Evolutionary conservation across 1,139 yeast species (phyloP), one percentile per base, ranked within the genome.

Genomic region (Ogataea hybrid): DNA sequence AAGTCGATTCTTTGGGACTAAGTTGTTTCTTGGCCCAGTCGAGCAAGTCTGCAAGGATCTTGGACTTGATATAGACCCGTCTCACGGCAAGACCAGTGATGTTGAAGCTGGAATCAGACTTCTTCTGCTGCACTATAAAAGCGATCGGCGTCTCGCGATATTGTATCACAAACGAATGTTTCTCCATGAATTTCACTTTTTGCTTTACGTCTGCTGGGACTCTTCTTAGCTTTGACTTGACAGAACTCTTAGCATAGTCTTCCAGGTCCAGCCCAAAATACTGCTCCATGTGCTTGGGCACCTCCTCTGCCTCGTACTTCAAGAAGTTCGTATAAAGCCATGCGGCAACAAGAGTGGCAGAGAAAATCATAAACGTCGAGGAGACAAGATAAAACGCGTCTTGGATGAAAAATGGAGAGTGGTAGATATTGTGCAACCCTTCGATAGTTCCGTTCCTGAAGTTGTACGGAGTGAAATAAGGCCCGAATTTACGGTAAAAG

Each of bases 61-160:
- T 88, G 10, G 82, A 77, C 46, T 69, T 71, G 32, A 71, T 62
- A 57, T 83, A 84, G 3, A 83, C 89, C 56, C 76, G 77, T 62
- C 88, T 74, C 33, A 82, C 75, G 44, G 82, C 82, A 15, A 79
- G 59, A 3, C 83, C 79, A 4, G 78, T 69, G 42, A 84, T 74
- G 40, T 69, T 69, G 46, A 79, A 73, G 6, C 68, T 64, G 28
- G 63, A 41, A 1, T 56, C 53, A 17, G 58, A 51, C 29, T 62
- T 56, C 40, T 65, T 48, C n/a, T 62, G 65, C 41, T 68, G 62
- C 3, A 81, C 64, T 17, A 75, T 65, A 32, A 80, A 65, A 1
- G 88, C 88, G 57, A 84, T 80, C 17, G 92, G 89, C 2, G 81
- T 69, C 20, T 74, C 77, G 56, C 89, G 74, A 62, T 83, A 84